phyloP scores from a whole-genome alignment of 441 rosid genomes.

The Gossypium trilobum region DNA sequence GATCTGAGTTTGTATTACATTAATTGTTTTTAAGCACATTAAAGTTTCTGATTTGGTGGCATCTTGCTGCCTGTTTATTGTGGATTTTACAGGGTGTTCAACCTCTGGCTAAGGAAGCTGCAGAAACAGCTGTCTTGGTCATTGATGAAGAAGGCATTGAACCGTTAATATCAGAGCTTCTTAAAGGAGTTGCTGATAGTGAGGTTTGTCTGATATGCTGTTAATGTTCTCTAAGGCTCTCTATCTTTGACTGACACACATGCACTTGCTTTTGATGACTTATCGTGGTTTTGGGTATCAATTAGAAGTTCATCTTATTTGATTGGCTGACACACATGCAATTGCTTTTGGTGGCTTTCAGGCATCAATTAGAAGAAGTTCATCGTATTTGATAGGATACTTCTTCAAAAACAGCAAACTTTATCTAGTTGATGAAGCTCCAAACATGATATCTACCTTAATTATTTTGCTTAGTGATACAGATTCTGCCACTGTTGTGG shows the following conservation, averaged over 20 bases:
- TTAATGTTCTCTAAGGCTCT: not conserved
- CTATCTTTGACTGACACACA: conserved; percentile 7
- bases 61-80: conserved; percentile 3
- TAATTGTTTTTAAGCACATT: not conserved
- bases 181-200: conserved; percentile 72
- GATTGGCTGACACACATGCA: conserved; percentile 22
- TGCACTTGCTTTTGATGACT: not conserved
- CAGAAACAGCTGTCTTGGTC: conserved; percentile 78
- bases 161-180: conserved; percentile 73
- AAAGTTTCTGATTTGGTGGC: not conserved
- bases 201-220: conserved; percentile 37
- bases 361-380: conserved; percentile 86
- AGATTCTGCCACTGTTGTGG: conserved; percentile 74
- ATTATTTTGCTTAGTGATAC: conserved; percentile 87
- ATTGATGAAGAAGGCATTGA: conserved; percentile 96
- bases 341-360: conserved; percentile 22
- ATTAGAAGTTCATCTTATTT: conserved; percentile 78
- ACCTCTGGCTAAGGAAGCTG: conserved; percentile 79
- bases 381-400: conserved; percentile 83
- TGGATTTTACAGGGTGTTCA: conserved; percentile 63
- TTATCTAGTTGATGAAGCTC: conserved; percentile 92
- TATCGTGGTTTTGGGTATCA: conserved; percentile 52
- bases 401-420: conserved; percentile 89
- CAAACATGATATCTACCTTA: conserved; percentile 84
- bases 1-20: not conserved